phyloP scores from a whole-genome alignment of 192 early-diverging fungal genomes.

The Glomus cerebriforme region DNA sequence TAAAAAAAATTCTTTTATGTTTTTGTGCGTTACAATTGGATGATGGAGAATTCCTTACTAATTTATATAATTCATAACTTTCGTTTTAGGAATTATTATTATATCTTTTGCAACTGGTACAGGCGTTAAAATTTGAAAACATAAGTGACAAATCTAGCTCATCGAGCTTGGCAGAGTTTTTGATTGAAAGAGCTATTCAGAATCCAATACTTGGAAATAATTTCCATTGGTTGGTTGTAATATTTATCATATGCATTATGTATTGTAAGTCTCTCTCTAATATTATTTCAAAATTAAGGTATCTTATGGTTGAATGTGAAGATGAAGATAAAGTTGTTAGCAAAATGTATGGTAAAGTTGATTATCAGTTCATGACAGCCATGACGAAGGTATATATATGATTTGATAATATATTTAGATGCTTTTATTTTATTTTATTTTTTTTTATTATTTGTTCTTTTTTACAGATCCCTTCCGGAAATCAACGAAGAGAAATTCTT shows the following conservation, averaged over 20 bases:
- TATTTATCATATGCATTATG: neutral
- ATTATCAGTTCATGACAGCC: conserved; percentile 76
- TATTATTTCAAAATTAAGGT: conserved; percentile 51
- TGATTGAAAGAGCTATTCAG: conserved; percentile 83
- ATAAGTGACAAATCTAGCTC: conserved; percentile 50
- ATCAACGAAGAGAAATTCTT: conserved; percentile 71
- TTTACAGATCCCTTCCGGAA: conserved; percentile 38
- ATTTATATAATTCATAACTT: neutral
- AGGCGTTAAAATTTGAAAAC: conserved; percentile 95
- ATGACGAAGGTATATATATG: conserved; percentile 57
- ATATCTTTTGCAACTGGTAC: conserved; percentile 96
- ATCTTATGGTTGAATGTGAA: conserved; percentile 95
- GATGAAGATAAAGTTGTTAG: conserved; percentile 85
- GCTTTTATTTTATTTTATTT: neutral
- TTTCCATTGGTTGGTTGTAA: conserved; percentile 78
- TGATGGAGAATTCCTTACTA: conserved; percentile 17
- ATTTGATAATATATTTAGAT: neutral
- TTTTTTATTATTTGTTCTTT: neutral
- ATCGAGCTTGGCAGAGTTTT: conserved; percentile 75
- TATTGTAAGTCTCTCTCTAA: neutral
- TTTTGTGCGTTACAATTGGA: too few relatives aligned
- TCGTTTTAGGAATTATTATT: conserved; percentile 78
- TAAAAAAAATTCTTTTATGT: neutral
- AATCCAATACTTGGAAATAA: conserved; percentile 90
- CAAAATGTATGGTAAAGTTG: conserved; percentile 85